Percentiles rank a stretch among this genome's conserved stretches.
Conservation (phyloP, 1,284 basidiomycete genomes). For the Anthracocystis walkeri region DNA sequence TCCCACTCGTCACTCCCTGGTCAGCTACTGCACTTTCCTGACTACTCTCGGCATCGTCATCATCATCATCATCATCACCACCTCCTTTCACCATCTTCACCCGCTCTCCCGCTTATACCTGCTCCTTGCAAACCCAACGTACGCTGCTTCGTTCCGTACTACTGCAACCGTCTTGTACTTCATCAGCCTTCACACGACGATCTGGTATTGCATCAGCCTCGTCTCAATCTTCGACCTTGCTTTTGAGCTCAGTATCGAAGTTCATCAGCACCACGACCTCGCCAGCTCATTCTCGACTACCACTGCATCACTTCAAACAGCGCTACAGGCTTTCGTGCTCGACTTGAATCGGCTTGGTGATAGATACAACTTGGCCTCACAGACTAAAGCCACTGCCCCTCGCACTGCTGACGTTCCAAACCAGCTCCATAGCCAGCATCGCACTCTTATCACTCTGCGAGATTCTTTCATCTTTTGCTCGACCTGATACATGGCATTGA, state of each 20-base stretch:
- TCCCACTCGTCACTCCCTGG: neutral
- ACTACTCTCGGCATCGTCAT: neutral
- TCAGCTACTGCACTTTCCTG: neutral
- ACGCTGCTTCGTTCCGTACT: neutral
- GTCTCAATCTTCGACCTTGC: too few relatives aligned
- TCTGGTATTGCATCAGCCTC: too few relatives aligned
- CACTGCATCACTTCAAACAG: neutral
- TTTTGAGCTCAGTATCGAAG: neutral
- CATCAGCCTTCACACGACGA: neutral
- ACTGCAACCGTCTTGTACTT: neutral
- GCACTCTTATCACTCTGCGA: neutral
- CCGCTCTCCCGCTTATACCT: neutral
- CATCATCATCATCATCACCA: neutral
- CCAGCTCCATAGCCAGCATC: neutral
- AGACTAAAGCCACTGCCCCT: neutral
- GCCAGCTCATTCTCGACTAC: neutral
- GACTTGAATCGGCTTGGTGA: neutral
- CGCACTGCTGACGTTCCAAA: neutral
- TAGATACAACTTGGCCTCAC: neutral
- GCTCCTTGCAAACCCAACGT: neutral
- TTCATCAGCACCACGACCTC: neutral
- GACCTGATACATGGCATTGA: conserved; percentile 11
- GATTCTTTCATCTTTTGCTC: neutral
- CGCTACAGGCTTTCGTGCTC: neutral
- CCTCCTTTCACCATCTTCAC: neutral